A percentile compares a stretch with the other conserved stretches of the same genome.
phyloP scores from a whole-genome alignment of 1,139 yeast genomes.

The Pichia sp. region DNA sequence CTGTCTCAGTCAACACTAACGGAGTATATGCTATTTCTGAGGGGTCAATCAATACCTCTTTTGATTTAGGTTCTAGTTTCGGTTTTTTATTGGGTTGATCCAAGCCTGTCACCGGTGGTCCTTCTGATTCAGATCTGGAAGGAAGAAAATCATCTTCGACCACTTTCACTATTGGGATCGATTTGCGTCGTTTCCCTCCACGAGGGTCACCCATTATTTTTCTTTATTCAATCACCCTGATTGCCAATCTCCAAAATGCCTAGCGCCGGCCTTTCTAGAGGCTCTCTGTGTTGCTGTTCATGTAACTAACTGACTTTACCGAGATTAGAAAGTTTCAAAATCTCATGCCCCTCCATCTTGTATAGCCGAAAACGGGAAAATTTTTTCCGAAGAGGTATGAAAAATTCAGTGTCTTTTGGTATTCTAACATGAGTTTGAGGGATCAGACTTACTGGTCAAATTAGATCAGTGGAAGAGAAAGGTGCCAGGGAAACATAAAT shows the following conservation, averaged over 20 bases:
- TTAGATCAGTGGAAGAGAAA: background rate
- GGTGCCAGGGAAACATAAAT: background rate
- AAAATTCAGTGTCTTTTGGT: background rate
- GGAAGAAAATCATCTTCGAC: background rate
- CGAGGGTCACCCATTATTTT: background rate
- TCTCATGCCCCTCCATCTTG: background rate
- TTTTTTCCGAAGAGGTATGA: background rate
- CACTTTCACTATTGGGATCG: background rate
- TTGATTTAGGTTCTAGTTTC: background rate
- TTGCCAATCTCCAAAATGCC: background rate
- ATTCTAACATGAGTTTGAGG: background rate
- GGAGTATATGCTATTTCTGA: background rate
- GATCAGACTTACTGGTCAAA: background rate
- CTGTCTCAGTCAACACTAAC: background rate
- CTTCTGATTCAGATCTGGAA: background rate
- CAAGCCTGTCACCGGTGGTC: background rate
- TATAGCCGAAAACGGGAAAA: slow-evolving; percentile 3
- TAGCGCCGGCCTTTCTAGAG: too few relatives aligned
- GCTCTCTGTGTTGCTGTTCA: background rate
- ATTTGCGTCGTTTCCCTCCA: background rate
- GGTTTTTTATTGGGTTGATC: background rate
- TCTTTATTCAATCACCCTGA: background rate
- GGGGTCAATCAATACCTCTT: background rate
- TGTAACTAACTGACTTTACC: background rate
- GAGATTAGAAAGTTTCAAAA: background rate